Evolutionary conservation across 2,329 filamentous ascomycete species (phyloP).

Genomic region (Albifimbria verrucaria): DNA sequence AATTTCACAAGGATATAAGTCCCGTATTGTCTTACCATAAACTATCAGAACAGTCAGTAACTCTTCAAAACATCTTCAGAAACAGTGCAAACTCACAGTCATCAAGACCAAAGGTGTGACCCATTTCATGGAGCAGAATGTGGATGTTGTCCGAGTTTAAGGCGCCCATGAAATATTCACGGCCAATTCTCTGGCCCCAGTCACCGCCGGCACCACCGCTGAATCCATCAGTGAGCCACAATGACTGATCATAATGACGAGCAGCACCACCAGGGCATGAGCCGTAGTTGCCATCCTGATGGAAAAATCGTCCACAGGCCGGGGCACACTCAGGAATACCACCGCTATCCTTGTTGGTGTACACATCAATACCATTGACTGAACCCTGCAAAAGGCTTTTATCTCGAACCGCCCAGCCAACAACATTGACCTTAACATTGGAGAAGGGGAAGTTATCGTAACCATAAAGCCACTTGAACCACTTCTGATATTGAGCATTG

Average conservation of each 20-base stretch:
- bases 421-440: slow-evolving; percentile 35
- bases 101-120: slow-evolving; percentile 41
- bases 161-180: slow-evolving; percentile 38
- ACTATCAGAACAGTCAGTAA: background rate
- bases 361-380: slow-evolving; percentile 32
- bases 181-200: slow-evolving; percentile 43
- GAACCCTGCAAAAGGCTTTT: slow-evolving; percentile 33
- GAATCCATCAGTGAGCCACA: slow-evolving; percentile 46
- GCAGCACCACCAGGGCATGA: slow-evolving; percentile 29
- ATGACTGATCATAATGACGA: slow-evolving; percentile 40
- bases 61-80: background rate
- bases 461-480: slow-evolving; percentile 39
- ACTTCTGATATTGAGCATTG: slow-evolving; percentile 33
- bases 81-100: slow-evolving; percentile 21
- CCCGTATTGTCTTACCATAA: background rate
- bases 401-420: slow-evolving; percentile 40
- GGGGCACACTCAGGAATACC: slow-evolving; percentile 37
- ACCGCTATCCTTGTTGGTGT: slow-evolving; percentile 34
- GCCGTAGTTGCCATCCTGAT: slow-evolving; percentile 38
- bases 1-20: background rate
- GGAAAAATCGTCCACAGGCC: slow-evolving; percentile 41
- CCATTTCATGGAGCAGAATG: slow-evolving; percentile 44
- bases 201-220: slow-evolving; percentile 41
- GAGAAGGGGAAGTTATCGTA: slow-evolving; percentile 41
- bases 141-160: slow-evolving; percentile 35